A percentile compares a stretch with the other conserved stretches of the same genome.
Conservation (phyloP, 306 rosid species). For the Gynostemma pentaphyllum region DNA sequence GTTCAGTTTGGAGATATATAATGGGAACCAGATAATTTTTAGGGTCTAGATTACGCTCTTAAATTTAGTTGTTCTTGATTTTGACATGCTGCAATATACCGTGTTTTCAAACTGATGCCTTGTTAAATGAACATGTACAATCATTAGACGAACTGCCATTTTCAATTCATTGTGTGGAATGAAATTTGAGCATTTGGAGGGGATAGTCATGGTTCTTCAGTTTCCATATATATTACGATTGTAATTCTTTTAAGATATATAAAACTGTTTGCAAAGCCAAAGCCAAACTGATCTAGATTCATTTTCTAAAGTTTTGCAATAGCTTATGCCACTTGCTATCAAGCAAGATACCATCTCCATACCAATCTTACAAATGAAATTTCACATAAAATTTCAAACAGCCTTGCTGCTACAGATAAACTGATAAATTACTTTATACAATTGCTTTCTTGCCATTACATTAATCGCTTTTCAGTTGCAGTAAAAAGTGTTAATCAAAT, state of each 20-base stretch:
- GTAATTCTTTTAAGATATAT: neutral
- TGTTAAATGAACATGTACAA: neutral
- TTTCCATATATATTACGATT: neutral
- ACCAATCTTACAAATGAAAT: no score
- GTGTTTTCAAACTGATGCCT: neutral
- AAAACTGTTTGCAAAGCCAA: neutral
- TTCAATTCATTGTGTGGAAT: neutral
- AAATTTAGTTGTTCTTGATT: neutral
- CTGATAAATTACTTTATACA: conserved; percentile 2
- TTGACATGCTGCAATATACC: neutral
- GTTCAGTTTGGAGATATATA: neutral
- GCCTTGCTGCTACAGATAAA: neutral
- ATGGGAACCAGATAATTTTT: neutral
- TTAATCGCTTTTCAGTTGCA: neutral
- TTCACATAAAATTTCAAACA: neutral
- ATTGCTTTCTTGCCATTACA: conserved; percentile 9
- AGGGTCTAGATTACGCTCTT: neutral
- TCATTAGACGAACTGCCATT: neutral
- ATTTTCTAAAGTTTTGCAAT: neutral
- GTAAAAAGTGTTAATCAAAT: conserved; percentile 2
- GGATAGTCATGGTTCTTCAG: neutral
- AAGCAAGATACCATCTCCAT: neutral
- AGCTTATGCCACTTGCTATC: neutral
- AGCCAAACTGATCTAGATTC: neutral
- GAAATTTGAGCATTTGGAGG: neutral